Evolutionary conservation across 75 land plant species (phyloP).

Genomic region (Pinus taeda): DNA sequence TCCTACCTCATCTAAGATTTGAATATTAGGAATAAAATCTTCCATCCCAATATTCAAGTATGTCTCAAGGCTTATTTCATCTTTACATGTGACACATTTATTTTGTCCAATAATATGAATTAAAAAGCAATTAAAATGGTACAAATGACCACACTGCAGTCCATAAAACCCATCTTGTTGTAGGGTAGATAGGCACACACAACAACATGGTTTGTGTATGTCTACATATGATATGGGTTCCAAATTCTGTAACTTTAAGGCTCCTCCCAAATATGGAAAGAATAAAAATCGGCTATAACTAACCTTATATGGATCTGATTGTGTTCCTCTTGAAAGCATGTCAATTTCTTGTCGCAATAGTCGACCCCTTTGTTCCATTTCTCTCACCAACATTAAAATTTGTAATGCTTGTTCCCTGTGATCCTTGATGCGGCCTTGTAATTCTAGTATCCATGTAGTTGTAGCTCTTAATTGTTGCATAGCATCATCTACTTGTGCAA

Average conservation of each 20-base stretch:
- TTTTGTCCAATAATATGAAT: not conserved
- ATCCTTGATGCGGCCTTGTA: not conserved
- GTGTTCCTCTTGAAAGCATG: not conserved
- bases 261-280: not conserved
- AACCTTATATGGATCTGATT: not conserved
- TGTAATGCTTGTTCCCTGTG: not conserved
- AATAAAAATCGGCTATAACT: not conserved
- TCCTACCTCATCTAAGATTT: not conserved
- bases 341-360: not conserved
- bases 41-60: conserved; percentile 4
- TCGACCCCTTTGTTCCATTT: not conserved
- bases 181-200: not conserved
- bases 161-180: conserved; percentile 1
- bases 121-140: not conserved
- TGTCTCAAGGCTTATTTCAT: not conserved
- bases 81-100: not conserved
- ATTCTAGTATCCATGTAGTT: not conserved
- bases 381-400: not conserved
- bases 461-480: not conserved
- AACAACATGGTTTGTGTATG: not conserved
- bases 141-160: not conserved
- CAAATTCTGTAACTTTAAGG: not conserved
- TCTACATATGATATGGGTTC: not conserved
- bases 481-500: not conserved
- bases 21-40: not conserved